Evolutionary conservation across 441 rosid genomes (phyloP).

Genomic region (Jatropha multifida): DNA sequence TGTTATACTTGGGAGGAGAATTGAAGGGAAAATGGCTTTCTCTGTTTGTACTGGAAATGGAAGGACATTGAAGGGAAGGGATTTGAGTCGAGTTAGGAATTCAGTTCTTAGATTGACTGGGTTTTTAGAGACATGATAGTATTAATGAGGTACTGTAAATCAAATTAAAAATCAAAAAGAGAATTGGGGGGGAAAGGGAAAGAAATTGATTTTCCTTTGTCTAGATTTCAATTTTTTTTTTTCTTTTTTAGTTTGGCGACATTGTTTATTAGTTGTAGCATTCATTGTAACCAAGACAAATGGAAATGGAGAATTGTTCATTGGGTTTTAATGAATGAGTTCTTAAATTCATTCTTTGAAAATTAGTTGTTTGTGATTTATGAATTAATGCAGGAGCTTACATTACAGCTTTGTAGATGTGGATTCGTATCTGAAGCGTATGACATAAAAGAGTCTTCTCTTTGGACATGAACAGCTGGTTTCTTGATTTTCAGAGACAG

Average conservation of each 20-base stretch:
- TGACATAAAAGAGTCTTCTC: not conserved
- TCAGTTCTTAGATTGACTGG: constrained; percentile 83
- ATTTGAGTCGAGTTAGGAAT: constrained; percentile 73
- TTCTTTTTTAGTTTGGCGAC: not conserved
- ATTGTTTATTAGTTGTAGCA: not conserved
- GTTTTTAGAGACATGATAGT: constrained; percentile 59
- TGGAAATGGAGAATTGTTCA: not conserved
- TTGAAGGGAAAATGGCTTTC: constrained; percentile 61
- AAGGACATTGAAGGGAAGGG: constrained; percentile 78
- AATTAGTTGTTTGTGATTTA: not conserved
- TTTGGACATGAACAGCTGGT: not conserved
- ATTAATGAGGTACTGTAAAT: not conserved
- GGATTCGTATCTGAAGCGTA: not conserved
- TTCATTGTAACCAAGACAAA: not conserved
- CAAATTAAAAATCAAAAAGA: not conserved
- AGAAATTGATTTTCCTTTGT: not conserved
- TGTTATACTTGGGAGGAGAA: constrained; percentile 49
- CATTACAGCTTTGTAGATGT: not conserved
- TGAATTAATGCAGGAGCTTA: not conserved
- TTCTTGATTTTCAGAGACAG: not conserved
- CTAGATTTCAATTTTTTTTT: not conserved
- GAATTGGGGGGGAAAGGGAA: not conserved
- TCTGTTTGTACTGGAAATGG: constrained; percentile 79
- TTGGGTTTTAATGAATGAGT: not conserved
- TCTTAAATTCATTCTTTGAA: not conserved